Base-by-base conservation (phyloP, 2,329 filamentous ascomycete species). In the Pestalotiopsis sp. region DNA sequence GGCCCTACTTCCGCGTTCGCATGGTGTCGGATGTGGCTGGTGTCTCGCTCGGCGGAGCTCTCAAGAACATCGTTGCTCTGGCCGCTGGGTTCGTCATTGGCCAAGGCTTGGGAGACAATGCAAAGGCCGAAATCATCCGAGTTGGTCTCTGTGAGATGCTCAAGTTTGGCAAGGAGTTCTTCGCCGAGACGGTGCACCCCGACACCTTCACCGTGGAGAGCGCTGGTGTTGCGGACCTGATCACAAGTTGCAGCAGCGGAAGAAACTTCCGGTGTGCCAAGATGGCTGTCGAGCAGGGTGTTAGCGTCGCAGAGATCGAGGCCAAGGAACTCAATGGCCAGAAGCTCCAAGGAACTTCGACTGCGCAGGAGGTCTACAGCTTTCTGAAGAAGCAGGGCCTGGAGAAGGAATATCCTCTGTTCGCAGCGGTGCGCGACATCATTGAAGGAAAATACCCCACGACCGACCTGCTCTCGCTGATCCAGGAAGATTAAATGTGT, bases 51-150 rank as follows among this genome's bases (percentile, higher is more conserved):
- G 92, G 95, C 58, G 96, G 96, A 70, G 96, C 96, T 0, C 85
- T 99, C 74, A 99, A 99, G 87, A 99, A 99, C 84, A 92, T 99
- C 72, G 93, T 99, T 67, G 96, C 96, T 4, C 85, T 99, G 20
- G 95, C 94, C 4, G 95, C 96, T 39, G 96, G 96, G 68, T 99
- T 97, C 80, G 94, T 98, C 59, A 94, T 97, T 73, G 96, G 96
- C 45, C 89, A 95, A 70, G 95, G 95, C 73, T 99, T 96, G 95
- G 96, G 96, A 77, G 95, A 98, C 84, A 99, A 98, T 75, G 95
- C 95, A 73, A 98, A 99, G 84, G 94, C 96, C n/a, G 96, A 96
- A 60, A 91, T 99, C 70, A 98, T 99, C 94, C 93, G 96, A 57
- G 92, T 98, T 23, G 96, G 96, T 7, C 89, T 99, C 60, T 87